phyloP scores from a whole-genome alignment of 129 eudicot genomes.

The Centaurea solstitialis region DNA sequence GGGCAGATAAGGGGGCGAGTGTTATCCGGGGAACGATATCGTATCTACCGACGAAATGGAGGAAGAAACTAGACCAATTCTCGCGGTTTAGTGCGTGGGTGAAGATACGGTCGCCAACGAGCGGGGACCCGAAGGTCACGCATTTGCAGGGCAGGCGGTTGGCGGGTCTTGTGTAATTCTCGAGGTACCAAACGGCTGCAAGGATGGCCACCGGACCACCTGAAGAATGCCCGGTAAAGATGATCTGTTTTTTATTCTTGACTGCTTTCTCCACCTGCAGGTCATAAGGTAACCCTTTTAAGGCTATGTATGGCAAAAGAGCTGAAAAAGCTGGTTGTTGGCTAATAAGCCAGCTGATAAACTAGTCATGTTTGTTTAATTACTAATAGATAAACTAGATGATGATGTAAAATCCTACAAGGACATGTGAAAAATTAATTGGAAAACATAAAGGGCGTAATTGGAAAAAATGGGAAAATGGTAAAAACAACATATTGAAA shows the following conservation, averaged over 20 bases:
- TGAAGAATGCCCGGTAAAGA: constrained; percentile 82
- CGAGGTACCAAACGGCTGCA: constrained; percentile 80
- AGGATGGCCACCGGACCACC: constrained; percentile 81
- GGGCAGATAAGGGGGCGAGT: constrained; percentile 65
- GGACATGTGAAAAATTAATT: too few species aligned
- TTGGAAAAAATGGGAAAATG: too few species aligned
- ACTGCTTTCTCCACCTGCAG: constrained; percentile 72
- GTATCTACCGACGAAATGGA: constrained; percentile 62
- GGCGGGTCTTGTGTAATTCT: constrained; percentile 41
- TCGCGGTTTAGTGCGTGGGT: constrained; percentile 77
- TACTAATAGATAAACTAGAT: too few species aligned
- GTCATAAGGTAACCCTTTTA: neutral
- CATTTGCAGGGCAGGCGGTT: constrained; percentile 31
- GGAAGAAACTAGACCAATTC: constrained; percentile 61
- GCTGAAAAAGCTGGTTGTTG: too few species aligned
- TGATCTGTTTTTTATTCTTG: constrained; percentile 44
- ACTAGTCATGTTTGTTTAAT: neutral
- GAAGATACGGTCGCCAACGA: constrained; percentile 55
- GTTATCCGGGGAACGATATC: constrained; percentile 80
- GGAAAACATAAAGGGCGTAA: too few species aligned
- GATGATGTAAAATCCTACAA: too few species aligned
- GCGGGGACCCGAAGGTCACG: constrained; percentile 79
- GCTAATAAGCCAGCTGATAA: too few species aligned
- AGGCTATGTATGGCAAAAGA: neutral
- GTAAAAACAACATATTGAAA: too few species aligned